Evolutionary conservation across 192 early-diverging fungal species (phyloP).

Genomic region (Paraglomus occultum): DNA sequence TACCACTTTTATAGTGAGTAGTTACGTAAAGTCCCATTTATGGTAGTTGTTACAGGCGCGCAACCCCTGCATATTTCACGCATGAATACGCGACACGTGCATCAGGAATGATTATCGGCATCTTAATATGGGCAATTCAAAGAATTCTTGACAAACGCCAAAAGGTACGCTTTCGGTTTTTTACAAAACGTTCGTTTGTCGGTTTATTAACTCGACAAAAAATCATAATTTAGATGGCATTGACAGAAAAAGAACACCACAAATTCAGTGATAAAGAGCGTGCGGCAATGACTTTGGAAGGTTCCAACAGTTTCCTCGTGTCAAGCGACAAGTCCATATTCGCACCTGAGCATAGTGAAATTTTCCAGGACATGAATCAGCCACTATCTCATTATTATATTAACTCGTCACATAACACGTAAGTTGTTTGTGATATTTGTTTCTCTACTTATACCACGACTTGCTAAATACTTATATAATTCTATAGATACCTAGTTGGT

Average conservation of each 20-base stretch:
- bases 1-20: too few relatives aligned
- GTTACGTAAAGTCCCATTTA: too few relatives aligned
- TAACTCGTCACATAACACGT: conserved; percentile 87
- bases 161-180: background rate
- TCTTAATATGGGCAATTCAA: conserved; percentile 53
- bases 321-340: conserved; percentile 62
- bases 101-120: too few relatives aligned
- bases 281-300: conserved; percentile 59
- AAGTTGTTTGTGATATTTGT: background rate
- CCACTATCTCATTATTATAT: conserved; percentile 82
- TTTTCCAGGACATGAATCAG: conserved; percentile 65
- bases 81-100: too few relatives aligned
- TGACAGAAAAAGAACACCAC: conserved; percentile 48
- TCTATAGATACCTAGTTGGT: conserved; percentile 63
- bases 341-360: conserved; percentile 44
- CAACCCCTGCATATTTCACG: too few relatives aligned
- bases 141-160: conserved; percentile 44
- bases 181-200: background rate
- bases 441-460: background rate
- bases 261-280: conserved; percentile 49
- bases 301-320: conserved; percentile 62
- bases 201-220: conserved; percentile 27
- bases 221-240: conserved; percentile 34
- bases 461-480: background rate
- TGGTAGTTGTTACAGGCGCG: too few relatives aligned